Evolutionary conservation across 495 filamentous ascomycete species (phyloP).

Genomic region (Hyaloscypha finlandica): DNA sequence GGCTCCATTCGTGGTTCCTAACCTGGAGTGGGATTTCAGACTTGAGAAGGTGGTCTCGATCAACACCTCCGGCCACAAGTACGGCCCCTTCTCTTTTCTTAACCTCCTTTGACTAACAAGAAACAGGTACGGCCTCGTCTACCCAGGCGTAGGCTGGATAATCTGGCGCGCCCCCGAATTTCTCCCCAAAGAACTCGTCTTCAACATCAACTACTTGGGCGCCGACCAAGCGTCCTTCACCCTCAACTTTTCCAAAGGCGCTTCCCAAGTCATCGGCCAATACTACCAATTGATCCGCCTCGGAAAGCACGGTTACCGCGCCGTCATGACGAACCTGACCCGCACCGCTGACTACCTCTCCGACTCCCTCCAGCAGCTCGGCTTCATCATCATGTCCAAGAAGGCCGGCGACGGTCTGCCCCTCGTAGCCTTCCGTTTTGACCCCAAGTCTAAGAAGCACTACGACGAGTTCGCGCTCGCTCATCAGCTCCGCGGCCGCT

Average conservation of each 20-base stretch:
- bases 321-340: slow-evolving; percentile 82
- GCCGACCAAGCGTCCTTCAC: slow-evolving; percentile 96
- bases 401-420: slow-evolving; percentile 73
- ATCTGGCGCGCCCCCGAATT: slow-evolving; percentile 83
- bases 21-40: slow-evolving; percentile 85
- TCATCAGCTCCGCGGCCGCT: slow-evolving; percentile 77
- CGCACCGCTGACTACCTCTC: slow-evolving; percentile 81
- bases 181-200: slow-evolving; percentile 86
- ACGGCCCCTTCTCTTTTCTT: slow-evolving; percentile 38
- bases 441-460: slow-evolving; percentile 50
- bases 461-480: slow-evolving; percentile 85
- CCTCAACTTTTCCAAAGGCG: slow-evolving; percentile 95
- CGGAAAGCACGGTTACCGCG: slow-evolving; percentile 82
- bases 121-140: slow-evolving; percentile 58
- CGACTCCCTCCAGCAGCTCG: slow-evolving; percentile 64
- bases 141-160: slow-evolving; percentile 92
- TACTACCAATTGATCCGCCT: slow-evolving; percentile 95
- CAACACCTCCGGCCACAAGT: slow-evolving; percentile 93
- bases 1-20: slow-evolving; percentile 80
- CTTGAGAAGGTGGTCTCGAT: slow-evolving; percentile 85
- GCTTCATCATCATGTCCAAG: slow-evolving; percentile 85
- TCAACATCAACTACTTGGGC: slow-evolving; percentile 97
- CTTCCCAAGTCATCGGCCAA: slow-evolving; percentile 89
- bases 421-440: slow-evolving; percentile 80
- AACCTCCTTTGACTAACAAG: neutral